Percentiles rank a stretch among this genome's conserved stretches.
These are phyloP conservation scores for Auricularia sp. DNA, from an alignment of 768 basidiomycete genomes.

Conservation along the genomic window DNA sequence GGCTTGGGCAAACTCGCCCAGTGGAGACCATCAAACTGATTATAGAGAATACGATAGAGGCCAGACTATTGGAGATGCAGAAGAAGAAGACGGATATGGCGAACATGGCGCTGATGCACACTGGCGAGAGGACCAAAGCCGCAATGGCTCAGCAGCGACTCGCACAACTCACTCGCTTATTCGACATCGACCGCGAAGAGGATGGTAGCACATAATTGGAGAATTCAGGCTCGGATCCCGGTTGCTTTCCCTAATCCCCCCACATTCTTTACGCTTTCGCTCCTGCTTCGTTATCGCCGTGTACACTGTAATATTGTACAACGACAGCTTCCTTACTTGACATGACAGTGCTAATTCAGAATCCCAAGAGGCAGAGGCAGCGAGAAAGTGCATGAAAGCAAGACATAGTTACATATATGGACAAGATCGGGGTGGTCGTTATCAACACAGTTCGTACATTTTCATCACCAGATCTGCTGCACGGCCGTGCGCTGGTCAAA, in stretches of 20 bases:
- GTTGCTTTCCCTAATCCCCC: constrained; percentile 11
- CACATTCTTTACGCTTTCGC: not conserved
- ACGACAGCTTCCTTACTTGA: not conserved
- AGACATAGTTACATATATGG: not conserved
- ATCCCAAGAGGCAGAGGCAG: too few relatives aligned
- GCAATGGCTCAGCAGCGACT: constrained; percentile 80
- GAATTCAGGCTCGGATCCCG: not conserved
- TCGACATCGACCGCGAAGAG: constrained; percentile 4
- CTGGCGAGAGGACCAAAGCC: constrained; percentile 70
- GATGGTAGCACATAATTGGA: not conserved
- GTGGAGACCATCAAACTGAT: constrained; percentile 90
- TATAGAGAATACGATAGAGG: constrained; percentile 91
- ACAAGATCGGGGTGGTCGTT: not conserved
- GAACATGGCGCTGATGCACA: constrained; percentile 68
- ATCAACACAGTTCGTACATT: constrained; percentile 1
- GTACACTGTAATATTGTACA: not conserved
- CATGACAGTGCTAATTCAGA: too few relatives aligned
- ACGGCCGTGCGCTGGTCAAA: constrained; percentile 42
- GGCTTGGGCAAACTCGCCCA: constrained; percentile 85
- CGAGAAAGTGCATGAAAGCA: too few relatives aligned
- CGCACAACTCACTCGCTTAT: constrained; percentile 79
- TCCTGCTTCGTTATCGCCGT: not conserved
- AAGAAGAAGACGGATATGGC: constrained; percentile 90
- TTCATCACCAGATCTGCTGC: constrained; percentile 61
- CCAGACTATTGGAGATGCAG: constrained; percentile 85